Evolutionary conservation across 495 filamentous ascomycete genomes (phyloP).

Genomic region (Sordaria brevicollis): DNA sequence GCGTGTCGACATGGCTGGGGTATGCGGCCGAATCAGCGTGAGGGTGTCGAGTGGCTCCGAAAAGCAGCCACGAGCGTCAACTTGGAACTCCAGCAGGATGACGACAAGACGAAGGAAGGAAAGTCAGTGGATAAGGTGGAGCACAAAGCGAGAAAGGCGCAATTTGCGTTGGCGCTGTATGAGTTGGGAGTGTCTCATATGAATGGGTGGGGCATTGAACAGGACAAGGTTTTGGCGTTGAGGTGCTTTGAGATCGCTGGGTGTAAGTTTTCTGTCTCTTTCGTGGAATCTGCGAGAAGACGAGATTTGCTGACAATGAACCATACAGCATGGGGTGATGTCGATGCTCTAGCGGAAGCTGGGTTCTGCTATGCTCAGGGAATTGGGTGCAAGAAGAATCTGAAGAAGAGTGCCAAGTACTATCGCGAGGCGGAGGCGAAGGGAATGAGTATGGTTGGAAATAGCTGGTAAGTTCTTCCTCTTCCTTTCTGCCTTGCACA

Average conservation of each 20-base stretch:
- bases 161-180: conserved; percentile 91
- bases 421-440: conserved; percentile 85
- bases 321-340: conserved; percentile 74
- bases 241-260: conserved; percentile 95
- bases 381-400: conserved; percentile 83
- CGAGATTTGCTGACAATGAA: conserved; percentile 4
- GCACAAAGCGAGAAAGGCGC: conserved; percentile 70
- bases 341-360: conserved; percentile 80
- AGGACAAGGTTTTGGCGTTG: conserved; percentile 79
- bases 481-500: neutral
- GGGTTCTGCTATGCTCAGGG: conserved; percentile 84
- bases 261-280: conserved; percentile 41
- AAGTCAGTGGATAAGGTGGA: conserved; percentile 53
- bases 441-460: conserved; percentile 95
- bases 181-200: conserved; percentile 94
- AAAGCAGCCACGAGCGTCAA: conserved; percentile 81
- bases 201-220: conserved; percentile 95
- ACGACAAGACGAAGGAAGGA: conserved; percentile 53
- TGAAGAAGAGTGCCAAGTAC: conserved; percentile 86
- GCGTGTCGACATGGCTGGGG: conserved; percentile 98
- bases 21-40: conserved; percentile 79
- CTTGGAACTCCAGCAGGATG: conserved; percentile 72
- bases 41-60: conserved; percentile 81
- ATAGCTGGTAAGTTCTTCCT: conserved; percentile 81
- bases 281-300: neutral